Evolutionary conservation across 495 filamentous ascomycete species (phyloP).

Genomic region (Arthonia radiata): DNA sequence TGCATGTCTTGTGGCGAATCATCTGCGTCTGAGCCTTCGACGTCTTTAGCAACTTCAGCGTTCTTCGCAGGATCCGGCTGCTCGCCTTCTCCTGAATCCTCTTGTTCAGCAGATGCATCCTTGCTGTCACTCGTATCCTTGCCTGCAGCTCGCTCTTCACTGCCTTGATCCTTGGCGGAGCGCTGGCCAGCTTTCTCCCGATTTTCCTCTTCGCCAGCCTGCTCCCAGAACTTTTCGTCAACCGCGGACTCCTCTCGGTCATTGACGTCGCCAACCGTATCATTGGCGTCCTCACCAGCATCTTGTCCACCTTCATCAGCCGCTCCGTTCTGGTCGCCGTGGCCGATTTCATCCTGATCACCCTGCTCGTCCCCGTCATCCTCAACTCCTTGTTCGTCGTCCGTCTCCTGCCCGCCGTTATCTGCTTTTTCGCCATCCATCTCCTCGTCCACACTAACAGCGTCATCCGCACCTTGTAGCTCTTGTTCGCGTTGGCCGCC

Average conservation of each 20-base stretch:
- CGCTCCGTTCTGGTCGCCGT: slow-evolving; percentile 51
- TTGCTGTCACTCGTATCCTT: slow-evolving; percentile 32
- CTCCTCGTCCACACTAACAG: slow-evolving; percentile 23
- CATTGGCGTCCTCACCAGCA: slow-evolving; percentile 41
- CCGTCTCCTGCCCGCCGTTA: slow-evolving; percentile 26
- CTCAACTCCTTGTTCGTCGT: too few relatives aligned
- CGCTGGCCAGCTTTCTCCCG: too few relatives aligned
- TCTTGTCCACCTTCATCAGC: slow-evolving; percentile 30
- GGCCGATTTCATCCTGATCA: slow-evolving; percentile 76
- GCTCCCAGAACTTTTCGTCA: slow-evolving; percentile 97
- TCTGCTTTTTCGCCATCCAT: slow-evolving; percentile 9
- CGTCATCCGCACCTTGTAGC: slow-evolving; percentile 17
- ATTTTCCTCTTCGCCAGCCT: slow-evolving; percentile 43
- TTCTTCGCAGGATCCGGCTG: slow-evolving; percentile 27
- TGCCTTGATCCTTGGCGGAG: slow-evolving; percentile 70
- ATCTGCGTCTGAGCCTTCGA: slow-evolving; percentile 27
- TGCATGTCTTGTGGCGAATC: slow-evolving; percentile 35
- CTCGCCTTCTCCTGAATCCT: slow-evolving; percentile 24
- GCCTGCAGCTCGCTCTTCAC: slow-evolving; percentile 42
- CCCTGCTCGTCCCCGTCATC: slow-evolving; percentile 56
- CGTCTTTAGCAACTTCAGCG: slow-evolving; percentile 28
- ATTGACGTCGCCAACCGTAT: slow-evolving; percentile 72
- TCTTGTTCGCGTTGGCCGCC: slow-evolving; percentile 25
- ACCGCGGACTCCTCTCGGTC: slow-evolving; percentile 69
- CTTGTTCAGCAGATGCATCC: slow-evolving; percentile 32